Evolutionary conservation across 441 rosid species (phyloP).

Genomic region (Sinapis alba): DNA sequence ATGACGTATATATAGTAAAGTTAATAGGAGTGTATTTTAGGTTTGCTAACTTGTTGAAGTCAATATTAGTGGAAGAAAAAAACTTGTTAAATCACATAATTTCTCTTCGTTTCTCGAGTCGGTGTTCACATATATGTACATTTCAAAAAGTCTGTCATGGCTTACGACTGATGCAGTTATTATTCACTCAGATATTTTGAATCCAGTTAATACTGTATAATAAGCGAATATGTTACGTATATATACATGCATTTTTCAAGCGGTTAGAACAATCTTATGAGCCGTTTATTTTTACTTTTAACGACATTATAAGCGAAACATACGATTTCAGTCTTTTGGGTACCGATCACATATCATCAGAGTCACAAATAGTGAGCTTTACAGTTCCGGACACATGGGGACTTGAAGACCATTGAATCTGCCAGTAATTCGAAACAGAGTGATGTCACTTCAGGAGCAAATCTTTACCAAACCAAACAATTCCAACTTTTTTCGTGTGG

Average conservation of each 20-base stretch:
- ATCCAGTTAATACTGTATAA: neutral
- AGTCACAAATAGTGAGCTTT: too few relatives aligned
- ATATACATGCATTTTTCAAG: neutral
- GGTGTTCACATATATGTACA: neutral
- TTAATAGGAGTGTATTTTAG: too few relatives aligned
- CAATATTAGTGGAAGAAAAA: too few relatives aligned
- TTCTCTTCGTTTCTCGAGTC: neutral
- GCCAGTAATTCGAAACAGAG: neutral
- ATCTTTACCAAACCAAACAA: neutral
- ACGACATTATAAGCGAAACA: too few relatives aligned
- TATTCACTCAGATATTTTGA: neutral
- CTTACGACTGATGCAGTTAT: neutral
- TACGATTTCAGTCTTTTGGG: too few relatives aligned
- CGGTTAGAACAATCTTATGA: neutral
- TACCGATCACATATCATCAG: too few relatives aligned
- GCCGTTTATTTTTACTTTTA: neutral
- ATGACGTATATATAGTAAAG: too few relatives aligned
- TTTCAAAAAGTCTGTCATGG: neutral
- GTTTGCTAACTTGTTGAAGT: neutral
- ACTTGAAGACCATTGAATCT: slow-evolving; percentile 1
- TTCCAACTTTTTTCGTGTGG: neutral
- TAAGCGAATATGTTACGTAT: neutral
- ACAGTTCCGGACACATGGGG: slow-evolving; percentile 4
- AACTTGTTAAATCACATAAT: neutral
- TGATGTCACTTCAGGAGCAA: neutral